Evolutionary conservation across 495 filamentous ascomycete genomes (phyloP).

Genomic region (Baudoinia panamericana): DNA sequence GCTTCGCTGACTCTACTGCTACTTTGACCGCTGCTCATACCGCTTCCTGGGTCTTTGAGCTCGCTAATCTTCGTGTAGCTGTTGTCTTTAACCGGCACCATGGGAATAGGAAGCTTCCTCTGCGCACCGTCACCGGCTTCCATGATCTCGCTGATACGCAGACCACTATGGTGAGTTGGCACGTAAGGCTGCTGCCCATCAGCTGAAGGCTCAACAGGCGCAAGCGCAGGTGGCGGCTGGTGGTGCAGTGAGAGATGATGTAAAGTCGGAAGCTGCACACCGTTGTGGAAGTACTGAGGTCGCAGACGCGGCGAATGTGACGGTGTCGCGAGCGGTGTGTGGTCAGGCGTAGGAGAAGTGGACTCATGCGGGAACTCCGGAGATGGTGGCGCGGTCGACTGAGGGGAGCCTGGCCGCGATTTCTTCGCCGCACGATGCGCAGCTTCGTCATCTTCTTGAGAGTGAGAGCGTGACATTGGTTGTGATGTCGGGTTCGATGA

Average conservation of each 20-base stretch:
- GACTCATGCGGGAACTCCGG: conserved; percentile 98
- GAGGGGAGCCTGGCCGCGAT: conserved; percentile 82
- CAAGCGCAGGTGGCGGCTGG: conserved; percentile 56
- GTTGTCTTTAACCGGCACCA: conserved; percentile 41
- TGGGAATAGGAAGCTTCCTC: conserved; percentile 85
- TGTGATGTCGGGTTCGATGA: conserved; percentile 36
- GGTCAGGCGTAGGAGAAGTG: conserved; percentile 87
- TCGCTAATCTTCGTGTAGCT: conserved; percentile 17
- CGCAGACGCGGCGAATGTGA: conserved; percentile 87
- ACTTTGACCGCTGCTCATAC: conserved; percentile 16
- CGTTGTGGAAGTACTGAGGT: conserved; percentile 48
- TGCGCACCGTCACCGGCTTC: conserved; percentile 73
- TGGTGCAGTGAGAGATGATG: conserved; percentile 76
- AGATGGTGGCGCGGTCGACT: conserved; percentile 89
- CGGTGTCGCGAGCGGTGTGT: conserved; percentile 89
- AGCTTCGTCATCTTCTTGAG: conserved; percentile 69
- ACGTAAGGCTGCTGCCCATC: conserved; percentile 47
- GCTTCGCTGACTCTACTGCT: conserved; percentile 16
- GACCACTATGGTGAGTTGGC: conserved; percentile 46
- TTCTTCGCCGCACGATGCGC: conserved; percentile 66
- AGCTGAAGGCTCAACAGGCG: conserved; percentile 75
- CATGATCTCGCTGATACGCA: conserved; percentile 87
- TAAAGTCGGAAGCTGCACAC: conserved; percentile 73
- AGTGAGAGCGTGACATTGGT: conserved; percentile 82
- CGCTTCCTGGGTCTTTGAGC: conserved; percentile 14